These are phyloP conservation scores for Mytilinidion resinicola DNA, from an alignment of 495 filamentous ascomycete species.

Conservation along the genomic window DNA sequence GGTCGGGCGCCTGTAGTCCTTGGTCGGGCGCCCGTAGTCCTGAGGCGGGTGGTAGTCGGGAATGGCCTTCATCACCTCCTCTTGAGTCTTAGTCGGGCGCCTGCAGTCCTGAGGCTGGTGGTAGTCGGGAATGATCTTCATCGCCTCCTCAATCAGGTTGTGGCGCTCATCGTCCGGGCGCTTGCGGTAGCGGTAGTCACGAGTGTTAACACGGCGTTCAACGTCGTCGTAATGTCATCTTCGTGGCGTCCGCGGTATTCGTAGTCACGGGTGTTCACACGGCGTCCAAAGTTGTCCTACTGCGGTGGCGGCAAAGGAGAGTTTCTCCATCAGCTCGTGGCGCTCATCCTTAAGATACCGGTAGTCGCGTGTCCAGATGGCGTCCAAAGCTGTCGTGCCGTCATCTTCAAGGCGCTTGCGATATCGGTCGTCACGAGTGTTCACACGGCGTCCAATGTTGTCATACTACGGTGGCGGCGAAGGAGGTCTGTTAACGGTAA, in stretches of 20 bases:
- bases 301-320: too few species aligned
- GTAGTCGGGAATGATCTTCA: constrained; percentile 48
- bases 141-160: constrained; percentile 68
- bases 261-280: constrained; percentile 96
- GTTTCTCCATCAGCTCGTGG: constrained; percentile 85
- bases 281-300: constrained; percentile 97
- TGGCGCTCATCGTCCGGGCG: constrained; percentile 95
- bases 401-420: constrained; percentile 96
- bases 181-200: constrained; percentile 96
- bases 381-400: constrained; percentile 98
- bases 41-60: constrained; percentile 96
- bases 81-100: too few species aligned
- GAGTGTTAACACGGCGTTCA: constrained; percentile 94
- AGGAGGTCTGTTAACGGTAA: constrained; percentile 59
- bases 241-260: constrained; percentile 95
- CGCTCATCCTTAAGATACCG: constrained; percentile 98
- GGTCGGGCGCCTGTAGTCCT: constrained; percentile 70
- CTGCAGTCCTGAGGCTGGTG: constrained; percentile 94
- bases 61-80: constrained; percentile 76
- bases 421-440: constrained; percentile 94
- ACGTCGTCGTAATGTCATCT: constrained; percentile 99
- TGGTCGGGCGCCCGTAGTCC: constrained; percentile 70
- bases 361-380: constrained; percentile 97
- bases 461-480: constrained; percentile 96
- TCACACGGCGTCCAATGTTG: constrained; percentile 96